These are phyloP conservation scores for Neonectria hederae DNA, from an alignment of 2,329 filamentous ascomycete genomes.

Conservation along the genomic window DNA sequence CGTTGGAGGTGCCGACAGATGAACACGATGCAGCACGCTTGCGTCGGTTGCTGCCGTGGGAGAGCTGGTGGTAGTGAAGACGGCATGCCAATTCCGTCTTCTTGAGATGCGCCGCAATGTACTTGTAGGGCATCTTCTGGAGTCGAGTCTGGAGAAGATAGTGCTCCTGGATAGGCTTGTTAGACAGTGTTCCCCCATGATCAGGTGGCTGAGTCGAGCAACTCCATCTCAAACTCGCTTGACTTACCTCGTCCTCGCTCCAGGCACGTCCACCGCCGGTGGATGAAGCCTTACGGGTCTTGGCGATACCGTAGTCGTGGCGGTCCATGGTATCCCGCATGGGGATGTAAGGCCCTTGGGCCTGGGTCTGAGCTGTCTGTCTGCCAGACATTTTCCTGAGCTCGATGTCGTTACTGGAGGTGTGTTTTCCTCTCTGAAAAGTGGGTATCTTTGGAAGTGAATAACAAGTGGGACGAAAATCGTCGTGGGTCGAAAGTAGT, in stretches of 20 bases:
- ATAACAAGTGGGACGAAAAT: slow-evolving; percentile 20
- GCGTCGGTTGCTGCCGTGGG: slow-evolving; percentile 81
- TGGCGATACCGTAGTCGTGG: slow-evolving; percentile 68
- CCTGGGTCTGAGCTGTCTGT: slow-evolving; percentile 56
- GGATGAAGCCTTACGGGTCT: slow-evolving; percentile 73
- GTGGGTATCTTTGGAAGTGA: slow-evolving; percentile 36
- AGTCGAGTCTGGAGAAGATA: slow-evolving; percentile 86
- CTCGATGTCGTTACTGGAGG: slow-evolving; percentile 30
- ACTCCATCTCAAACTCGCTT: neutral
- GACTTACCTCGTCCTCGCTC: slow-evolving; percentile 83
- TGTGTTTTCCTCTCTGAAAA: slow-evolving; percentile 30
- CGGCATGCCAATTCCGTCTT: slow-evolving; percentile 90
- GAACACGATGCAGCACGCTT: slow-evolving; percentile 79
- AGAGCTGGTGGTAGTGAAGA: slow-evolving; percentile 87
- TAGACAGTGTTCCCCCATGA: slow-evolving; percentile 22
- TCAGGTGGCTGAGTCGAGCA: neutral
- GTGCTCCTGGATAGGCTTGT: slow-evolving; percentile 67
- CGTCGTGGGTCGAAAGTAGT: slow-evolving; percentile 28
- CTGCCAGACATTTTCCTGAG: slow-evolving; percentile 58
- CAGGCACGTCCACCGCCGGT: slow-evolving; percentile 82
- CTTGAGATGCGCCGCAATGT: slow-evolving; percentile 84
- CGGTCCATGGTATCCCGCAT: slow-evolving; percentile 65
- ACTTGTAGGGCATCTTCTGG: slow-evolving; percentile 92
- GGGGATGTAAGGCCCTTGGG: slow-evolving; percentile 58
- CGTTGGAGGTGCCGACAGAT: slow-evolving; percentile 61